Evolutionary conservation across 73 alveolate genomes (phyloP).

Genomic region (Paraurostyla sp.): DNA sequence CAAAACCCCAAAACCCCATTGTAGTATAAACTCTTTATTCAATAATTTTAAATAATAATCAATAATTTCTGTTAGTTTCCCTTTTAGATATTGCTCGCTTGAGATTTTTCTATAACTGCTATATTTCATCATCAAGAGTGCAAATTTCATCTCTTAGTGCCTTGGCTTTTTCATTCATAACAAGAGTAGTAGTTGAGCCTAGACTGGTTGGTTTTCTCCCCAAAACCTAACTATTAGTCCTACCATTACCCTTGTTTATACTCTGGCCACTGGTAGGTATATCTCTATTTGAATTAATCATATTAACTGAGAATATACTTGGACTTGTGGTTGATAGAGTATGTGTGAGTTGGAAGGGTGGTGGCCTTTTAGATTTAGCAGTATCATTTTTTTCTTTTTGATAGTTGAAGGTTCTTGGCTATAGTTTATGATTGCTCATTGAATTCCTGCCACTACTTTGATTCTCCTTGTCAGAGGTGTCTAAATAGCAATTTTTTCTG

Average conservation of each 20-base stretch:
- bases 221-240: not conserved
- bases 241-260: not conserved
- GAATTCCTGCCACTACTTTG: not conserved
- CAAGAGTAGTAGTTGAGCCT: constrained; percentile 52
- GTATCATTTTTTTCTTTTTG: not conserved
- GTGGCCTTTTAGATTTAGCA: not conserved
- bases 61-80: not conserved
- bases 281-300: not conserved
- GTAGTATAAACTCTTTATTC: too few species aligned
- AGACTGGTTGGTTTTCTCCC: constrained; percentile 24
- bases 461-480: constrained; percentile 27
- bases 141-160: constrained; percentile 50
- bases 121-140: constrained; percentile 45
- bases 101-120: constrained; percentile 39
- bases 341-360: not conserved
- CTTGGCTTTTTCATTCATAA: constrained; percentile 61
- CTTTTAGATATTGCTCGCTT: constrained; percentile 40
- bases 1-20: too few species aligned
- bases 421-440: not conserved
- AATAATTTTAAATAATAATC: too few species aligned
- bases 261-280: not conserved
- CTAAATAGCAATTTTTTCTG: constrained; percentile 19
- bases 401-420: not conserved
- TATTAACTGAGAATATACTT: not conserved
- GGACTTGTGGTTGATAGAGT: constrained; percentile 32